Percentiles rank a stretch among this genome's conserved stretches.
phyloP scores from a whole-genome alignment of 2,329 filamentous ascomycete species.

The Xylaria sp. region DNA sequence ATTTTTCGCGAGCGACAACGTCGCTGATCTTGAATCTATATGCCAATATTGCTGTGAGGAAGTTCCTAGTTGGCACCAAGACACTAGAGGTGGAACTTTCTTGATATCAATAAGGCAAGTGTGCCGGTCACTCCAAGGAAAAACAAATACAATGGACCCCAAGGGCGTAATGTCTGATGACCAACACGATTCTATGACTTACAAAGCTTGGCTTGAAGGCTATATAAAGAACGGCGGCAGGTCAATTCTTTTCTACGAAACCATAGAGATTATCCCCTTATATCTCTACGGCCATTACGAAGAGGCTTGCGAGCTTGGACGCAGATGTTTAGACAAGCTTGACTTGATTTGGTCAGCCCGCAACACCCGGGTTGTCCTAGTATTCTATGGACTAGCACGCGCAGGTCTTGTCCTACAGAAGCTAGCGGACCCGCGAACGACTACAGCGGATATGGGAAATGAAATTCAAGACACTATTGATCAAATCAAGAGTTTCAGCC shows the following conservation, averaged over 20 bases:
- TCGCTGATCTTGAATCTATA: constrained; percentile 74
- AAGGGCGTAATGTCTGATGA: constrained; percentile 72
- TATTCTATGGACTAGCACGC: constrained; percentile 70
- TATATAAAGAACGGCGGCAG: constrained; percentile 69
- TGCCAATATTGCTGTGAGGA: constrained; percentile 79
- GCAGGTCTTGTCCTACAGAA: constrained; percentile 62
- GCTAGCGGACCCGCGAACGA: constrained; percentile 59
- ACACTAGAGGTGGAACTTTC: constrained; percentile 76
- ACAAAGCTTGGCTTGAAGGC: constrained; percentile 67
- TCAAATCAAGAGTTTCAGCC: constrained; percentile 65
- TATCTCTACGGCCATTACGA: constrained; percentile 73
- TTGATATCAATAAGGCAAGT: constrained; percentile 74
- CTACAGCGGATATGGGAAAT: constrained; percentile 55
- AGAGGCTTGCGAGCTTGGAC: constrained; percentile 67
- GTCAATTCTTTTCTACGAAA: constrained; percentile 74
- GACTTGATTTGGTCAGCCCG: constrained; percentile 68
- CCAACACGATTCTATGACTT: constrained; percentile 68
- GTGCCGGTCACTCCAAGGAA: constrained; percentile 77
- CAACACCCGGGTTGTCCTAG: constrained; percentile 65
- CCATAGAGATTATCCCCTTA: constrained; percentile 69
- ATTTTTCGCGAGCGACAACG: constrained; percentile 76
- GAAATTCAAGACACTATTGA: constrained; percentile 61
- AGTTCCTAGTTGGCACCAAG: constrained; percentile 75
- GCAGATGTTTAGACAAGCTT: constrained; percentile 58
- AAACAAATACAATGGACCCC: constrained; percentile 66